Evolutionary conservation across 2,329 filamentous ascomycete species (phyloP).

Genomic region (Dothistroma septosporum): DNA sequence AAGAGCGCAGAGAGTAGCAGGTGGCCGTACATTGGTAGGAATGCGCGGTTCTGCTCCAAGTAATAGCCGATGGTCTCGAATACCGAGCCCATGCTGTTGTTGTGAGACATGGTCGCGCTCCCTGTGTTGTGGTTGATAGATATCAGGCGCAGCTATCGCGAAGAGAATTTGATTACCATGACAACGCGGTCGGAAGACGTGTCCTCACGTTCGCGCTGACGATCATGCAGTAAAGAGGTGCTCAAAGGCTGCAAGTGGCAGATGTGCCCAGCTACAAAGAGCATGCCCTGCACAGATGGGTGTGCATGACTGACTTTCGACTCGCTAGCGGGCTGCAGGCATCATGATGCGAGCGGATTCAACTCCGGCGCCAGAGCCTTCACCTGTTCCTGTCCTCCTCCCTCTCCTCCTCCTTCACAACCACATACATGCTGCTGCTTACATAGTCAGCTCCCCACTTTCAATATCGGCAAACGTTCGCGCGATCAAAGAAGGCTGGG

Average conservation of each 20-base stretch:
- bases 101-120: conserved; percentile 3
- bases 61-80: conserved; percentile 12
- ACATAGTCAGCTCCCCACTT: too few relatives aligned
- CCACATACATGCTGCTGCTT: too few relatives aligned
- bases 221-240: neutral
- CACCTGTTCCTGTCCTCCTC: too few relatives aligned
- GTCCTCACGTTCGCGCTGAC: neutral
- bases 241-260: neutral
- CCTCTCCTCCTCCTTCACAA: too few relatives aligned
- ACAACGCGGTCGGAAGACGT: neutral
- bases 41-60: conserved; percentile 31
- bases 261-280: neutral
- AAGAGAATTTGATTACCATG: neutral
- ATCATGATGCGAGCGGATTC: neutral
- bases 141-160: neutral
- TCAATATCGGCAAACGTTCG: too few relatives aligned
- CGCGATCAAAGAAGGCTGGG: too few relatives aligned
- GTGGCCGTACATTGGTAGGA: conserved; percentile 57
- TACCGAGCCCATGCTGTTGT: conserved; percentile 4
- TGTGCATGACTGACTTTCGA: neutral
- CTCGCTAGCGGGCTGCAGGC: neutral
- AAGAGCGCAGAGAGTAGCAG: conserved; percentile 67
- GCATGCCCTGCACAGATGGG: too few relatives aligned
- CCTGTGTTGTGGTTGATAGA: neutral
- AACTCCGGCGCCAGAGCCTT: neutral